Conservation (phyloP, 345 rosid genomes). For the Brassica carinata region DNA sequence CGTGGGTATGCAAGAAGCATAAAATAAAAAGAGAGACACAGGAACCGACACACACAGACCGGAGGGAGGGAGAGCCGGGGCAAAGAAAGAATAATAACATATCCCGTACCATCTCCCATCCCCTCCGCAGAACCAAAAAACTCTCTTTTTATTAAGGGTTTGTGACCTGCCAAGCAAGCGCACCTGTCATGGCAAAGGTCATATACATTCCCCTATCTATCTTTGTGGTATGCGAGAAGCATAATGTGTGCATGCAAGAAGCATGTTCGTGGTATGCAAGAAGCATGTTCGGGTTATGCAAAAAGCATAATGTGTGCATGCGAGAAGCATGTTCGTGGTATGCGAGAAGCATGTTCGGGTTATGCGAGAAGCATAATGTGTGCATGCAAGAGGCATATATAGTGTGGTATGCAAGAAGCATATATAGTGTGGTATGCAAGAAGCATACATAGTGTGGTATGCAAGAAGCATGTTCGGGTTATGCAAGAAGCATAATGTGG, state of each 20-base stretch:
- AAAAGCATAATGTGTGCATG: neutral
- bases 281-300: too few species aligned
- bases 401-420: too few species aligned
- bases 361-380: neutral
- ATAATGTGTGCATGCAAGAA: neutral
- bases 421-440: too few species aligned
- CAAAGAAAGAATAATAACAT: neutral
- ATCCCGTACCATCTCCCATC: slow-evolving; percentile 12
- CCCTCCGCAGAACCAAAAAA: slow-evolving; percentile 5
- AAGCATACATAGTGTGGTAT: too few species aligned
- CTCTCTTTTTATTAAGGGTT: neutral
- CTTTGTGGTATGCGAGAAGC: neutral
- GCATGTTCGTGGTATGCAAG: too few species aligned
- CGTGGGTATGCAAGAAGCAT: neutral
- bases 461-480: too few species aligned
- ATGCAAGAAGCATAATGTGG: neutral
- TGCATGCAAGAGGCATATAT: too few species aligned
- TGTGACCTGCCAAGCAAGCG: slow-evolving; percentile 32
- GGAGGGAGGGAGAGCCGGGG: slow-evolving; percentile 6
- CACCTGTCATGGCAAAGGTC: slow-evolving; percentile 33
- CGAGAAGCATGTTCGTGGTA: too few species aligned
- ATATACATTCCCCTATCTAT: neutral
- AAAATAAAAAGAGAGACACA: neutral
- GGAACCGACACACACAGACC: neutral
- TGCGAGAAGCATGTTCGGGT: neutral